phyloP scores from a whole-genome alignment of 2,329 filamentous ascomycete genomes.

The Xylaria sp. region DNA sequence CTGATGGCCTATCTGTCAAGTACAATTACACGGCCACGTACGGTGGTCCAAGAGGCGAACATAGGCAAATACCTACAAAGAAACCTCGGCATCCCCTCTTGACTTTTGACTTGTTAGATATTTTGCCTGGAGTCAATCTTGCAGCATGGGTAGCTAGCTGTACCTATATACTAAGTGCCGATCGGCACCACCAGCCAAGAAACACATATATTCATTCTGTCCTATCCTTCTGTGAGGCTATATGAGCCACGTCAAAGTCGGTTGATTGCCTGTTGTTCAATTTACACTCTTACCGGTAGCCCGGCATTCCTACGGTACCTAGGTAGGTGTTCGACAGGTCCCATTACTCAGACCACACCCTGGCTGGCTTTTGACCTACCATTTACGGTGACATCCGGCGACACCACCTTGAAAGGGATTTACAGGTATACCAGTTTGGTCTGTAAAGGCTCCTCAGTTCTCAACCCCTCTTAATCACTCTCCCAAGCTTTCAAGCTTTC shows the following conservation, averaged over 20 bases:
- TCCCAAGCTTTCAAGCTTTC: not conserved
- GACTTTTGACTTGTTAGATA: not conserved
- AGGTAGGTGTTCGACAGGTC: not conserved
- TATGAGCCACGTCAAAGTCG: constrained; percentile 3
- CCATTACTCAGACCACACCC: not conserved
- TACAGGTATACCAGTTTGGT: not conserved
- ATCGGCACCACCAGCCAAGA: not conserved
- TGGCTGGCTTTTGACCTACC: not conserved
- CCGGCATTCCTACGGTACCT: not conserved
- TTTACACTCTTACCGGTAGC: not conserved
- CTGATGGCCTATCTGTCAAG: constrained; percentile 24
- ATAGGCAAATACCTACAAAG: constrained; percentile 8
- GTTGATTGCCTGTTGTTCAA: constrained; percentile 4
- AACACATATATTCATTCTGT: constrained; percentile 11
- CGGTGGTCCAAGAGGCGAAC: no score
- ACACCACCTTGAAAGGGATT: not conserved
- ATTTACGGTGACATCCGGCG: not conserved
- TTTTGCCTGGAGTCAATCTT: not conserved
- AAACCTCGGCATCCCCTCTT: not conserved
- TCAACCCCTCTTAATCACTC: not conserved
- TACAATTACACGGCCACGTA: no score
- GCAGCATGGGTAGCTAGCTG: no score
- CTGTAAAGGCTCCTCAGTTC: not conserved
- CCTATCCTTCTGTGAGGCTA: not conserved
- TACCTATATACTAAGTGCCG: constrained; percentile 19